phyloP scores from a whole-genome alignment of 148 eudicot genomes.

The Rhododendron henanense region DNA sequence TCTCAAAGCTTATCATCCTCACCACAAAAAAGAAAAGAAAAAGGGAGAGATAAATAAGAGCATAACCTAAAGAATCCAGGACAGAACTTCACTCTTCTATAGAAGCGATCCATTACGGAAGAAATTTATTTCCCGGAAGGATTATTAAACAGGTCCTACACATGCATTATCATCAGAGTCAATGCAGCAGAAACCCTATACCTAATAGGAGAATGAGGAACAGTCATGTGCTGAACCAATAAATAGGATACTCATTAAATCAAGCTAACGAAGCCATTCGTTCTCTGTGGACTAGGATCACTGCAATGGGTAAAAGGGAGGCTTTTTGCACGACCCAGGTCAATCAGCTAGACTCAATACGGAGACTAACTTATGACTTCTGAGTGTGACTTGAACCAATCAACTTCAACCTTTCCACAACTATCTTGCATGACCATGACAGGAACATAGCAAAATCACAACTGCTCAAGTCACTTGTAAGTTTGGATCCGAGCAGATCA shows the following conservation, averaged over 20 bases:
- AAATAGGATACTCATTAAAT: neutral
- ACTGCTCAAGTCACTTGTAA: neutral
- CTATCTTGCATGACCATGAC: neutral
- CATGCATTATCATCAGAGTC: neutral
- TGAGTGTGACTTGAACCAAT: neutral
- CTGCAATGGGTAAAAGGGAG: neutral
- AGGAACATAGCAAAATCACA: neutral
- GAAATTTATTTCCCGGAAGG: neutral
- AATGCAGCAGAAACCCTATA: neutral
- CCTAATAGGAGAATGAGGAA: neutral
- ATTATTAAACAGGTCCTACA: neutral
- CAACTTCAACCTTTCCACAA: neutral
- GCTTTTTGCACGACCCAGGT: neutral
- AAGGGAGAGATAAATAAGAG: too few species aligned
- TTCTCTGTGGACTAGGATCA: neutral
- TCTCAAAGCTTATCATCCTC: neutral
- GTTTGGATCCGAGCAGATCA: too few species aligned
- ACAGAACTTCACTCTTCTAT: neutral
- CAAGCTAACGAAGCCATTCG: neutral
- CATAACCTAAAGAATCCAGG: neutral
- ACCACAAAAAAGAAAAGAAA: neutral
- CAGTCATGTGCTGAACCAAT: neutral
- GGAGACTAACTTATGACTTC: slow-evolving; percentile 3
- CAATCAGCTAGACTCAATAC: neutral
- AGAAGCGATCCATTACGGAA: neutral